These are phyloP conservation scores for Parmales sp. DNA, from an alignment of 108 stramenopile genomes.

Conservation along the genomic window DNA sequence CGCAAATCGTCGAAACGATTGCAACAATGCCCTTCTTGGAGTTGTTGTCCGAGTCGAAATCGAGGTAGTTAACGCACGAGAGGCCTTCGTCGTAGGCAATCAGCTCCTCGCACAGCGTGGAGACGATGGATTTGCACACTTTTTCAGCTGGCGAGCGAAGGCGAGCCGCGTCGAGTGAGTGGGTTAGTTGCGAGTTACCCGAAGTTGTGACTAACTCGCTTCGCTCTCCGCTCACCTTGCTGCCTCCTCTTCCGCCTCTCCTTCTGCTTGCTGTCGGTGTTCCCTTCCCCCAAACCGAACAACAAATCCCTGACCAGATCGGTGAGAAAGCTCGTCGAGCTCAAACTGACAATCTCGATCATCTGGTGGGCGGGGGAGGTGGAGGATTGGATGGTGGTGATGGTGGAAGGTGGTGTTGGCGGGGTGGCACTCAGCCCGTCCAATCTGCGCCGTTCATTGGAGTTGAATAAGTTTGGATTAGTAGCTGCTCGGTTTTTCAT, in stretches of 20 bases:
- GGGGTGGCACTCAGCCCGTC: too few species aligned
- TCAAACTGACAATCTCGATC: conserved; percentile 67
- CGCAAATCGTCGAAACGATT: conserved; percentile 58
- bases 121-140: conserved; percentile 55
- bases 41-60: conserved; percentile 24
- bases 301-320: conserved; percentile 63
- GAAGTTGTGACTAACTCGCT: too few species aligned
- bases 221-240: too few species aligned
- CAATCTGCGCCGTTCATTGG: too few species aligned
- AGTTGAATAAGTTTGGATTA: too few species aligned
- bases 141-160: too few species aligned
- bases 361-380: conserved; percentile 50
- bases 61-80: background rate
- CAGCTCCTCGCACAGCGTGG: conserved; percentile 60
- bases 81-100: conserved; percentile 67
- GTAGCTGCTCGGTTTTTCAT: too few species aligned
- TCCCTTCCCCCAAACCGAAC: conserved; percentile 55
- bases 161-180: too few species aligned
- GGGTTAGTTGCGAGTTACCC: too few species aligned
- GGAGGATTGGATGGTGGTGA: background rate
- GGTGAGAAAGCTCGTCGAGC: conserved; percentile 51
- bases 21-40: conserved; percentile 58
- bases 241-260: conserved; percentile 46
- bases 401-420: background rate
- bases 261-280: conserved; percentile 55